Conservation (phyloP, 1,139 yeast genomes). For the Lodderomyces parapsilosis region DNA sequence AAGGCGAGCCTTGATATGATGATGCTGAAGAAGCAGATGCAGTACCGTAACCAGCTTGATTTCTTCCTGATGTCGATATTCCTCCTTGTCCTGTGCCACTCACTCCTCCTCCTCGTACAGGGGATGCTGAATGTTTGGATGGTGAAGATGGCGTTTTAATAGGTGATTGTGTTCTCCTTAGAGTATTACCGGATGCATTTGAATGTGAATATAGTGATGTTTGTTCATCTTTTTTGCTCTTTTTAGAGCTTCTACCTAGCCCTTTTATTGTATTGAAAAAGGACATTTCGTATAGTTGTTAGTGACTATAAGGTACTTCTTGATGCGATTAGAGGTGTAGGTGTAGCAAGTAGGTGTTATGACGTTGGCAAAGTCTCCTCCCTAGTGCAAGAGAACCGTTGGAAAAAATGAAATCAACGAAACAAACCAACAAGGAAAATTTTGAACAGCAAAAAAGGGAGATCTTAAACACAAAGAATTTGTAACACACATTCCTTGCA, state of each 20-base stretch:
- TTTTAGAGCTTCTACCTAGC: constrained; percentile 63
- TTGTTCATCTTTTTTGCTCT: constrained; percentile 46
- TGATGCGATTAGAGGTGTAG: no score
- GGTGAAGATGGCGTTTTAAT: constrained; percentile 21
- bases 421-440: no score
- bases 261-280: constrained; percentile 54
- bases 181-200: constrained; percentile 31
- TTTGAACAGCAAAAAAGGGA: no score
- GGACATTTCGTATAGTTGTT: constrained; percentile 32
- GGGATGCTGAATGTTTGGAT: constrained; percentile 25
- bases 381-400: no score
- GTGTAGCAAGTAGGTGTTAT: no score
- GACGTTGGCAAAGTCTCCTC: no score
- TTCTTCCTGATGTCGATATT: constrained; percentile 6
- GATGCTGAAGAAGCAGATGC: no score
- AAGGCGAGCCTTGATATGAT: constrained; percentile 26
- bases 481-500: not conserved
- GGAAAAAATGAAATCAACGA: no score
- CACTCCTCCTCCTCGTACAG: constrained; percentile 3
- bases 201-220: constrained; percentile 32
- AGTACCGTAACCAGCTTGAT: not conserved
- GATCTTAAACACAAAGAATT: no score
- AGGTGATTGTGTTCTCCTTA: constrained; percentile 39
- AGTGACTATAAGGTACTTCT: no score
- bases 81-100: not conserved